These are phyloP conservation scores for Hsuehochloa calcarea DNA, from an alignment of 176 grass and related monocot species.

Conservation along the genomic window DNA sequence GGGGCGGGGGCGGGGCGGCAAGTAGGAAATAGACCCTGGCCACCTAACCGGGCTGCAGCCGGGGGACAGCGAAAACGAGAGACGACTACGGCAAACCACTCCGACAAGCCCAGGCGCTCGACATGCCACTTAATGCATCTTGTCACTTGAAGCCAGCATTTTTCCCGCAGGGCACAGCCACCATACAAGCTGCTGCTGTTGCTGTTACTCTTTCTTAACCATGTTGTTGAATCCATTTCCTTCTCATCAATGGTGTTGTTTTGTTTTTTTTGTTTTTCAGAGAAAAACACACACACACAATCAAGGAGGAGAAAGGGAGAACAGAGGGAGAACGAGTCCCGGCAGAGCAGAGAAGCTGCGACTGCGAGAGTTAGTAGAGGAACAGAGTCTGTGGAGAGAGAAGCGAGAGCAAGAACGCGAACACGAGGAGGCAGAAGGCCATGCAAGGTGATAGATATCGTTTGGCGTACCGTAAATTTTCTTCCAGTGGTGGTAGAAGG, in stretches of 20 bases:
- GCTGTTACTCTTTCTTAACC: background rate
- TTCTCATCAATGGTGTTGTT: background rate
- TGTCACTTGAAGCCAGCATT: constrained; percentile 39
- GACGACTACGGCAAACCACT: constrained; percentile 58
- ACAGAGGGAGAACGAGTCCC: background rate
- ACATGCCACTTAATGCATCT: constrained; percentile 54
- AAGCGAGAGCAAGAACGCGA: background rate
- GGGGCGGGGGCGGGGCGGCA: background rate
- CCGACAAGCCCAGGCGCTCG: constrained; percentile 49
- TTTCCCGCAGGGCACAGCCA: constrained; percentile 17
- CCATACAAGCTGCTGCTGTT: background rate
- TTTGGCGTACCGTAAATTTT: constrained; percentile 80
- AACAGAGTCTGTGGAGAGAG: background rate
- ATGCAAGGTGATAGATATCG: background rate
- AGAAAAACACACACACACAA: background rate
- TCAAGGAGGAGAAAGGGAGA: background rate
- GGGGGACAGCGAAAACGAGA: constrained; percentile 68
- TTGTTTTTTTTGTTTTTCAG: background rate
- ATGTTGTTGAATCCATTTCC: background rate
- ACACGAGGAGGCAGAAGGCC: background rate
- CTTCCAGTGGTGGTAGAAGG: constrained; percentile 98
- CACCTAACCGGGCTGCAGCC: constrained; percentile 49
- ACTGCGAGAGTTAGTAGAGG: background rate
- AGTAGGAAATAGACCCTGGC: constrained; percentile 44
- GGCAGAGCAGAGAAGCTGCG: background rate